Base-by-base conservation (phyloP, 2,329 filamentous ascomycete genomes). In the Xylaria sp. region DNA sequence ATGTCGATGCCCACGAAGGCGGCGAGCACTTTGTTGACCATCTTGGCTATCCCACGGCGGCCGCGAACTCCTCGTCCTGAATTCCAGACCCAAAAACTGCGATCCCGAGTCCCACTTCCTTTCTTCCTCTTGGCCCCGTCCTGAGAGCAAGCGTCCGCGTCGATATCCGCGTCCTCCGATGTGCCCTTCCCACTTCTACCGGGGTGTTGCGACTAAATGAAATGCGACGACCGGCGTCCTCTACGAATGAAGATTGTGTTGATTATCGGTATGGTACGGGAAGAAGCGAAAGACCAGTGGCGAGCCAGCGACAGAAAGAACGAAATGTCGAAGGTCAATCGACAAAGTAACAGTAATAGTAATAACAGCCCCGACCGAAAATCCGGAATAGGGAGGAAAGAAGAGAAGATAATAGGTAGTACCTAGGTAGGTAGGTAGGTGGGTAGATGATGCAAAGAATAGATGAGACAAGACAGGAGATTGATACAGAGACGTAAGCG, bases 11-110 rank as follows among this genome's bases (percentile, higher is more conserved):
- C 78, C 71, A 86, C 75, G 66, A 86, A 85, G 72, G 84, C 79
- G 71, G 83, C 72, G 68, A 87, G 82, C 69, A 89, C 81, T 72
- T 85, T 87, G 82, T 86, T 88, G 67, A 81, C 82, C 86, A 88
- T 89, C 55, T 73, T 78, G 73, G 70, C 45, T 32, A n/a, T 51
- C 19, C 47, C 48, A 58, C 36, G 11, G 30, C 19, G 27, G 19
- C 19, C 5, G 30, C 64, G 50, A 36, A 45, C 34, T 39, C 3
- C 12, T 64, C 32, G 47, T 69, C 69, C 72, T 68, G 60, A 34
- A 30, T 50, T 27, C 12, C 47, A 19, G 45, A 47, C 45, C 45
- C 17, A 47, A 24, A 50, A 12, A 50, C 4, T 27, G 24, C 48
- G 24, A 30, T 30, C 24, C 24, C 48, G 19, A 30, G 24, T 17